Conservation (phyloP, 139 green algal genomes). For the Auxenochlorella pyrenoidosa region DNA sequence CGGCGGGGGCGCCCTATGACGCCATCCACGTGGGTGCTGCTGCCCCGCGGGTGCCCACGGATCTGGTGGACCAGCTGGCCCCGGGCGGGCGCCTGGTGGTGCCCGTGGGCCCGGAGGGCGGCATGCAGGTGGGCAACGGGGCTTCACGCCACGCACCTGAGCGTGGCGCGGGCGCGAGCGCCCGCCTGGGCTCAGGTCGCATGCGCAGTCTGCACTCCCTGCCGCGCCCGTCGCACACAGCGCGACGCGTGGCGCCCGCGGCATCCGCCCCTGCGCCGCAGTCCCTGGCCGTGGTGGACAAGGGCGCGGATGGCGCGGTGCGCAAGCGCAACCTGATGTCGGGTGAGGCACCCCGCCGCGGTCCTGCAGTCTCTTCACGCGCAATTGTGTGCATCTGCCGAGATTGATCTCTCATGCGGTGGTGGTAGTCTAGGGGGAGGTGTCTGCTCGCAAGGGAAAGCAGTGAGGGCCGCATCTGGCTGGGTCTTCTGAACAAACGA, state of each 20-base stretch:
- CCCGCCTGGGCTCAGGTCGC: no score
- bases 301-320: constrained; percentile 11
- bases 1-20: constrained; percentile 66
- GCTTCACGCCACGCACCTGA: no score
- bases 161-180: no score
- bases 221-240: no score
- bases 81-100: constrained; percentile 51
- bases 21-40: constrained; percentile 95
- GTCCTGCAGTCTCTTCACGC: no score
- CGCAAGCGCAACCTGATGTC: not conserved
- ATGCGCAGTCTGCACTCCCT: no score
- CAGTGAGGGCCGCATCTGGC: no score
- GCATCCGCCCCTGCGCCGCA: not conserved
- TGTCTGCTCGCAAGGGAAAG: no score
- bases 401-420: no score
- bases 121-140: constrained; percentile 8
- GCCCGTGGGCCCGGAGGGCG: constrained; percentile 33
- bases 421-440: no score
- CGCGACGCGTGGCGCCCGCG: no score
- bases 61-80: constrained; percentile 68
- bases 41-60: constrained; percentile 70
- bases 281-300: constrained; percentile 23
- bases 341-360: not conserved
- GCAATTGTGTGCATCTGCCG: no score
- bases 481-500: not conserved